Evolutionary conservation across 441 rosid genomes (phyloP).

Genomic region (Raphanus hybrid): DNA sequence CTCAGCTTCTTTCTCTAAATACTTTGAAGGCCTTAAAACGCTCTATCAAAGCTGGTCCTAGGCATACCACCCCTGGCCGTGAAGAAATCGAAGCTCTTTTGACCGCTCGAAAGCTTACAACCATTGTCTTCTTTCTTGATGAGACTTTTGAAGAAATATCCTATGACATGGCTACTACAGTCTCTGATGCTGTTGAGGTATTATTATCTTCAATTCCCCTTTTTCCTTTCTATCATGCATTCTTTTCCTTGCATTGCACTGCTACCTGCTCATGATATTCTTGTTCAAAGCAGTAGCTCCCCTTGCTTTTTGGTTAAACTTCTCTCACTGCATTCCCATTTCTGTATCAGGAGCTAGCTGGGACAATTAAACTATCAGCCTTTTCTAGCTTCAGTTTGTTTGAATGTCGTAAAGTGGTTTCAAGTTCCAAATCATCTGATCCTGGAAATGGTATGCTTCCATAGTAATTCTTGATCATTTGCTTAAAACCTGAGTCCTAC

Average conservation of each 20-base stretch:
- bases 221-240: background rate
- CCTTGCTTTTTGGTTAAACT: slow-evolving; percentile 2
- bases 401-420: slow-evolving; percentile 94
- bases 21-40: slow-evolving; percentile 89
- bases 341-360: slow-evolving; percentile 87
- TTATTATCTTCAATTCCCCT: background rate
- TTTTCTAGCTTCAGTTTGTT: slow-evolving; percentile 94
- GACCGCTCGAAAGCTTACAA: slow-evolving; percentile 85
- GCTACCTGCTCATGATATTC: slow-evolving; percentile 14
- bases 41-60: slow-evolving; percentile 96
- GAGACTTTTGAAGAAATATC: slow-evolving; percentile 99
- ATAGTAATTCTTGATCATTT: slow-evolving; percentile 26
- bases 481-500: slow-evolving; percentile 20
- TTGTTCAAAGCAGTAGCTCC: background rate
- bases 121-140: slow-evolving; percentile 93
- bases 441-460: slow-evolving; percentile 75
- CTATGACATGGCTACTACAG: slow-evolving; percentile 96
- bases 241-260: slow-evolving; percentile 9
- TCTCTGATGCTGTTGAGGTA: slow-evolving; percentile 98
- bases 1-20: slow-evolving; percentile 77
- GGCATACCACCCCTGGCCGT: slow-evolving; percentile 87
- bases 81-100: slow-evolving; percentile 97
- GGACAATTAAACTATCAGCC: slow-evolving; percentile 87
- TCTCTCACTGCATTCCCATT: slow-evolving; percentile 30
- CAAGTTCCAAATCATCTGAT: slow-evolving; percentile 90